Conservation (phyloP, 495 filamentous ascomycete genomes). For the Podospora australis region DNA sequence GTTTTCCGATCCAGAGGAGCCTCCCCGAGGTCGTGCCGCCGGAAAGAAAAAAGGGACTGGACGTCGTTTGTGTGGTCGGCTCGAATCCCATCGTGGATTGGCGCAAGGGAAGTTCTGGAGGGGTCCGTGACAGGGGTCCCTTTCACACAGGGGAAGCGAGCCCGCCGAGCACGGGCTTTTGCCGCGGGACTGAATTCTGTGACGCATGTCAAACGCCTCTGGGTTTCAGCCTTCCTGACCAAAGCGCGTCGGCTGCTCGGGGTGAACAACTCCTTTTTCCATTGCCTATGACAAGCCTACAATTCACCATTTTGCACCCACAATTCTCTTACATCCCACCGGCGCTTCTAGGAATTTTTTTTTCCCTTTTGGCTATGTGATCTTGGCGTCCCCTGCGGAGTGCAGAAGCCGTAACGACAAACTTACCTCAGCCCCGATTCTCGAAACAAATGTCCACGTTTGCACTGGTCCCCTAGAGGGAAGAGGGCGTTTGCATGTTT, state of each 20-base stretch:
- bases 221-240: slow-evolving; percentile 22
- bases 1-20: slow-evolving; percentile 18
- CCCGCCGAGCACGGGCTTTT: slow-evolving; percentile 11
- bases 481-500: too few species aligned
- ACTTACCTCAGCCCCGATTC: too few species aligned
- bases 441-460: too few species aligned
- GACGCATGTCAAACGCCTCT: slow-evolving; percentile 24
- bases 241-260: slow-evolving; percentile 11
- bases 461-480: too few species aligned
- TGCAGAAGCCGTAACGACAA: background rate
- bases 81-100: too few species aligned
- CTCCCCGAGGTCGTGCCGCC: slow-evolving; percentile 9
- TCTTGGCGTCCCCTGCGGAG: background rate
- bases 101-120: slow-evolving; percentile 1
- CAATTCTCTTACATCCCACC: background rate
- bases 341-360: background rate
- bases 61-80: too few species aligned
- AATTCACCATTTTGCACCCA: background rate
- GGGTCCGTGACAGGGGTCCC: background rate
- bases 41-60: slow-evolving; percentile 4
- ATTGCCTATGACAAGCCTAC: background rate
- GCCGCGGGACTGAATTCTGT: slow-evolving; percentile 15
- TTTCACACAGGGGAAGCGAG: background rate
- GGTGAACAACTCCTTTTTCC: too few species aligned
- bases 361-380: background rate